These are phyloP conservation scores for Leccinum arenicola DNA, from an alignment of 768 basidiomycete genomes.

Conservation along the genomic window DNA sequence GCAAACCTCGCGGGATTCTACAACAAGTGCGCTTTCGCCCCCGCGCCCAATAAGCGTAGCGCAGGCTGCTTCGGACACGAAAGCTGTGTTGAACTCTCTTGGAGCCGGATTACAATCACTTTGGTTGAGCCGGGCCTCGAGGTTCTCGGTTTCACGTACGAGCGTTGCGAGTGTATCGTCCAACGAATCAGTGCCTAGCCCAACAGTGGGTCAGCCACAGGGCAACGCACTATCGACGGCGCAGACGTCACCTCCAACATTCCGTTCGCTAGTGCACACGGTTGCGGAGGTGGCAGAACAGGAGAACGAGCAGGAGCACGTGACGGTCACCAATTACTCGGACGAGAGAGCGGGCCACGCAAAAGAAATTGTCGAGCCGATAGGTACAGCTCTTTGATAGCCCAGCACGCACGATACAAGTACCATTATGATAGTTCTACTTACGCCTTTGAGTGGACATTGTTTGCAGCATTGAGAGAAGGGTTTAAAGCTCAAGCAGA, in stretches of 20 bases:
- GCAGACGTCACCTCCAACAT: constrained; percentile 9
- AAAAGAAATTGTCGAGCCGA: constrained; percentile 13
- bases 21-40: constrained; percentile 7
- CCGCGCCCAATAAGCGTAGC: constrained; percentile 26
- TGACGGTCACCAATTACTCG: constrained; percentile 2
- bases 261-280: constrained; percentile 21
- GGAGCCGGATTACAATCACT: constrained; percentile 49
- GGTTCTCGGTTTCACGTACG: constrained; percentile 36
- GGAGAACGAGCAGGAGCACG: constrained; percentile 15
- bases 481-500: too few relatives aligned
- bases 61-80: constrained; percentile 34
- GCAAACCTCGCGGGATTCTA: constrained; percentile 29
- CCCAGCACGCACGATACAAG: not conserved
- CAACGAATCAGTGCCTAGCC: constrained; percentile 21
- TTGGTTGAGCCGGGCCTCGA: constrained; percentile 39
- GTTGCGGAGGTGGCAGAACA: constrained; percentile 27
- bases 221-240: not conserved
- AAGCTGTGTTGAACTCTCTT: constrained; percentile 37
- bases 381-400: constrained; percentile 33
- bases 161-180: constrained; percentile 26
- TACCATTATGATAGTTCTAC: not conserved
- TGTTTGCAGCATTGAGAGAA: too few relatives aligned
- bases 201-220: constrained; percentile 7
- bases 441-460: too few relatives aligned
- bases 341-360: constrained; percentile 14